Conservation (phyloP, 371 early-diverging fungal species). For the Rhizopus sp. region DNA sequence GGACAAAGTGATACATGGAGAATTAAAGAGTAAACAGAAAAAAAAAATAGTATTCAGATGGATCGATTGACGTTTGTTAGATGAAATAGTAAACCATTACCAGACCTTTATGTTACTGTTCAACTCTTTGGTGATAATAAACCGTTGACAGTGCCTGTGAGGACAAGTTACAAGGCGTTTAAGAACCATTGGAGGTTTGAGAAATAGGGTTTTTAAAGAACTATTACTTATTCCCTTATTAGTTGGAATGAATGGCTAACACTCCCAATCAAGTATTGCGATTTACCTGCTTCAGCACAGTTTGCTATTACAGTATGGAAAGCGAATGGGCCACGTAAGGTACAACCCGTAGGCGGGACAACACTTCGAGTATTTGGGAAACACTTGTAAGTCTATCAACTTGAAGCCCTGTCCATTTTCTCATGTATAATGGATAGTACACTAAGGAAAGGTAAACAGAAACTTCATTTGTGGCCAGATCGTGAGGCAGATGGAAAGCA, state of each 20-base stretch:
- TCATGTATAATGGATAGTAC: slow-evolving; percentile 44
- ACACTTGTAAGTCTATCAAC: slow-evolving; percentile 56
- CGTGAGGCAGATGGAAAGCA: slow-evolving; percentile 65
- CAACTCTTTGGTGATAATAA: slow-evolving; percentile 82
- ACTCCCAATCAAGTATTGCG: slow-evolving; percentile 83
- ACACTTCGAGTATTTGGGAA: slow-evolving; percentile 79
- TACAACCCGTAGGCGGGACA: slow-evolving; percentile 74
- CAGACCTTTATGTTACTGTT: slow-evolving; percentile 73
- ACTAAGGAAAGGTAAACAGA: slow-evolving; percentile 82
- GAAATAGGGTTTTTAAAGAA: neutral
- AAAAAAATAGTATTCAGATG: neutral
- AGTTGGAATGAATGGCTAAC: slow-evolving; percentile 93
- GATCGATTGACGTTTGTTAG: neutral
- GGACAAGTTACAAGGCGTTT: slow-evolving; percentile 69
- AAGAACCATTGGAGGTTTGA: slow-evolving; percentile 54
- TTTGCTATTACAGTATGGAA: slow-evolving; percentile 84
- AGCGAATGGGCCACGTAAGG: slow-evolving; percentile 72
- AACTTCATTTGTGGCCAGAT: slow-evolving; percentile 70
- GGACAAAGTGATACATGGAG: slow-evolving; percentile 28
- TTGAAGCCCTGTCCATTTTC: neutral
- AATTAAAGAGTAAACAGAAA: slow-evolving; percentile 1
- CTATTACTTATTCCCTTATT: slow-evolving; percentile 1
- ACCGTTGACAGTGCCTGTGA: slow-evolving; percentile 70
- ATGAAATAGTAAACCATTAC: slow-evolving; percentile 16
- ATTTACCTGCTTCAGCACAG: slow-evolving; percentile 77